phyloP scores from a whole-genome alignment of 2,329 filamentous ascomycete species.

The Epichloe amarillans region DNA sequence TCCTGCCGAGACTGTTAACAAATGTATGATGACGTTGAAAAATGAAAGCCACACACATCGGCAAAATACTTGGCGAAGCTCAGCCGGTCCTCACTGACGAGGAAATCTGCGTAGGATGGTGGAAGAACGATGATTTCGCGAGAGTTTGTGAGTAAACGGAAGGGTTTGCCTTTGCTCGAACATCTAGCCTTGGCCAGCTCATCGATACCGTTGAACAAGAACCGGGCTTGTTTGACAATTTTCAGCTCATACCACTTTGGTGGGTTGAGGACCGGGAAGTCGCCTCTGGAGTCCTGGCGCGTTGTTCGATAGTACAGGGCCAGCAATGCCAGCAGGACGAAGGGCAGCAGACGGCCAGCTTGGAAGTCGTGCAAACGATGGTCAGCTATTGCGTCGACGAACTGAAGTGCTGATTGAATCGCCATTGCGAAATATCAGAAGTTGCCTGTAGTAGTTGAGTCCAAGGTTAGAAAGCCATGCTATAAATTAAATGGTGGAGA shows the following conservation, averaged over 20 bases:
- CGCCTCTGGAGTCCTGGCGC: background rate
- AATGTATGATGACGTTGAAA: background rate
- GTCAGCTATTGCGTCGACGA: background rate
- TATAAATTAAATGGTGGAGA: background rate
- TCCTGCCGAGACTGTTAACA: constrained; percentile 1
- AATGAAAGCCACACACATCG: constrained; percentile 1
- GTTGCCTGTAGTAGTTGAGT: background rate
- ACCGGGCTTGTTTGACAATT: constrained; percentile 3
- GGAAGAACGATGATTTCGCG: constrained; percentile 7
- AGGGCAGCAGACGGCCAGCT: constrained; percentile 24
- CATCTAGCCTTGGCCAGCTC: constrained; percentile 5
- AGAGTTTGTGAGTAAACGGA: constrained; percentile 7
- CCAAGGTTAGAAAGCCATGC: background rate
- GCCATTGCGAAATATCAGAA: background rate
- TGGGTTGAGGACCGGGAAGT: constrained; percentile 3
- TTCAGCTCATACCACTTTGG: constrained; percentile 6
- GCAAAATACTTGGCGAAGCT: constrained; percentile 7
- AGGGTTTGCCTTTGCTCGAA: constrained; percentile 1
- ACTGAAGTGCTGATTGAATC: background rate
- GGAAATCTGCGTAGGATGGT: constrained; percentile 5
- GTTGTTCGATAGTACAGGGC: background rate
- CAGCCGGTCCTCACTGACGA: constrained; percentile 2
- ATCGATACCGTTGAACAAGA: constrained; percentile 4
- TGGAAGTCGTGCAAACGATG: background rate
- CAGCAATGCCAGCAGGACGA: constrained; percentile 38